These are phyloP conservation scores for Annulohypoxylon nitens DNA, from an alignment of 495 filamentous ascomycete species.

Conservation along the genomic window DNA sequence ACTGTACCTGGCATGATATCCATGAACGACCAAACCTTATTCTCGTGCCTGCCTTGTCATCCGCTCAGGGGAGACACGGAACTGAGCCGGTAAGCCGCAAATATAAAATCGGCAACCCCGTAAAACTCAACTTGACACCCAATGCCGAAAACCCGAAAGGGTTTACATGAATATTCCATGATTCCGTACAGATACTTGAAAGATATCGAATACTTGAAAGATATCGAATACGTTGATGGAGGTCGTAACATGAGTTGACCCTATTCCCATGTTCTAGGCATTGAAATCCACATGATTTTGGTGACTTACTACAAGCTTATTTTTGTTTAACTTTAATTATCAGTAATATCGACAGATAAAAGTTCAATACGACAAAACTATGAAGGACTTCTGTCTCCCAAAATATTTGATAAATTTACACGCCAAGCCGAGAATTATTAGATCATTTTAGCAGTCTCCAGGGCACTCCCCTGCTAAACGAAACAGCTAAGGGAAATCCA, in stretches of 20 bases:
- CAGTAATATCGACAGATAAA: neutral
- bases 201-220: neutral
- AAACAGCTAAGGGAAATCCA: neutral
- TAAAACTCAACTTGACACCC: neutral
- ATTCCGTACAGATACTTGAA: neutral
- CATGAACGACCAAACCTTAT: neutral
- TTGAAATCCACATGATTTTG: neutral
- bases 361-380: neutral
- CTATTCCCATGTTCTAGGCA: neutral
- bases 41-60: neutral
- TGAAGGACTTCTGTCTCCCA: neutral
- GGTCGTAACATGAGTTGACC: neutral
- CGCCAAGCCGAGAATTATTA: neutral
- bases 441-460: neutral
- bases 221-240: too few relatives aligned
- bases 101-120: neutral
- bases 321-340: neutral
- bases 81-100: neutral
- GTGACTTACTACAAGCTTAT: neutral
- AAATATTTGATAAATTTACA: neutral
- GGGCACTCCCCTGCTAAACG: neutral
- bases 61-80: neutral
- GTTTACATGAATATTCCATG: slow-evolving; percentile 5
- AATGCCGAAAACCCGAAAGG: neutral
- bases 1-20: neutral